These are phyloP conservation scores for Leishmania gerbilli DNA, from an alignment of 208 protist species.

Conservation along the genomic window DNA sequence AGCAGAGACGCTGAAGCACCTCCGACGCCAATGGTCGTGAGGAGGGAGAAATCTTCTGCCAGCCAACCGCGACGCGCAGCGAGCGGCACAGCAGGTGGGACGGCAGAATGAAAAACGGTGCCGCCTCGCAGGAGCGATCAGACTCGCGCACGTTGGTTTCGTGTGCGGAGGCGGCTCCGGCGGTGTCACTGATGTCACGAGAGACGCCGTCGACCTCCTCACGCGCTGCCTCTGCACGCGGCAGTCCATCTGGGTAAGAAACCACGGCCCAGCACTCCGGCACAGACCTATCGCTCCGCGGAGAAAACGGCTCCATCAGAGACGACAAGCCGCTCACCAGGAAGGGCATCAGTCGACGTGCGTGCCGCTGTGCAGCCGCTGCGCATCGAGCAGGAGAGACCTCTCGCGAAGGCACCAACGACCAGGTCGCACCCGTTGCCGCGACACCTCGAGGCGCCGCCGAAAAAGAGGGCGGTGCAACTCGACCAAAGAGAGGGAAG, in stretches of 20 bases:
- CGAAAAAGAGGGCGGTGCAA: background rate
- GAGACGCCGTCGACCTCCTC: background rate
- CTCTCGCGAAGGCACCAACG: slow-evolving; percentile 3
- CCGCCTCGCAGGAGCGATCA: background rate
- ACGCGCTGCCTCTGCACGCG: background rate
- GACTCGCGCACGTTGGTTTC: background rate
- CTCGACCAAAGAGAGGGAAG: slow-evolving; percentile 24
- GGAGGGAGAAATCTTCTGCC: slow-evolving; percentile 1
- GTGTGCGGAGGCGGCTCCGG: background rate
- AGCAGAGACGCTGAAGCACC: slow-evolving; percentile 2
- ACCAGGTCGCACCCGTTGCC: slow-evolving; percentile 3
- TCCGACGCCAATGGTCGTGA: background rate
- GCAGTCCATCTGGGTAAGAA: slow-evolving; percentile 13
- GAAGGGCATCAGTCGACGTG: background rate
- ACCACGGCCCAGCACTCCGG: slow-evolving; percentile 7
- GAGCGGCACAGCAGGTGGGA: slow-evolving; percentile 6
- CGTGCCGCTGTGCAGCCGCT: slow-evolving; percentile 11
- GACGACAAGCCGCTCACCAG: slow-evolving; percentile 3
- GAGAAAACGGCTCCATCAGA: background rate
- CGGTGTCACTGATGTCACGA: background rate
- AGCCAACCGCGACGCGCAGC: slow-evolving; percentile 4
- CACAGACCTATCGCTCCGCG: background rate
- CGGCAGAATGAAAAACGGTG: slow-evolving; percentile 11
- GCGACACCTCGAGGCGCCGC: background rate
- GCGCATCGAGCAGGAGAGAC: background rate